A percentile compares a stretch with the other conserved stretches of the same genome.
phyloP scores from a whole-genome alignment of 805 yeast species.

The Metschnikowia reukaufii region DNA sequence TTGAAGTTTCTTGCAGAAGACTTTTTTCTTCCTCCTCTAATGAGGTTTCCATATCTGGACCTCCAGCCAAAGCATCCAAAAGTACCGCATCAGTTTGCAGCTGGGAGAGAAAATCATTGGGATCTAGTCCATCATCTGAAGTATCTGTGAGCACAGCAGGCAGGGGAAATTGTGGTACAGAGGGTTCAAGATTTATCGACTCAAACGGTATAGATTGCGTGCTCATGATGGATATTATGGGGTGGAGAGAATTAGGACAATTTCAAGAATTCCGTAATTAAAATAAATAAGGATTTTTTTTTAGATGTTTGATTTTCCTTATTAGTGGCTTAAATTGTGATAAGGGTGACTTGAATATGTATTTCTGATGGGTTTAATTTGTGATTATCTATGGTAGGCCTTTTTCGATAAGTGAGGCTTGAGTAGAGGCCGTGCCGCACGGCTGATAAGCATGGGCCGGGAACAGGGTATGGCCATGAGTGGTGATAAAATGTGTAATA shows the following conservation, averaged over 20 bases:
- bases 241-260: too few species aligned
- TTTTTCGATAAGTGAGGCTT: neutral
- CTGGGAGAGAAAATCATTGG: constrained; percentile 20
- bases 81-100: neutral
- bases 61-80: neutral
- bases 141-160: constrained; percentile 11
- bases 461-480: too few species aligned
- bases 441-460: constrained; percentile 1
- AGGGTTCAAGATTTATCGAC: constrained; percentile 19
- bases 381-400: neutral
- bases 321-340: neutral
- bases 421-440: neutral
- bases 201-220: constrained; percentile 16
- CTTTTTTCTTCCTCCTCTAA: neutral
- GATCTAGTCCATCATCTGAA: constrained; percentile 24
- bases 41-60: constrained; percentile 3
- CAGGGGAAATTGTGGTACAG: neutral
- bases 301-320: neutral
- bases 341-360: neutral
- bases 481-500: neutral
- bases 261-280: too few species aligned
- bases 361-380: neutral
- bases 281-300: too few species aligned
- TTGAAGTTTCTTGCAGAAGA: constrained; percentile 1
- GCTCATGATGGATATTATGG: neutral